Conservation (phyloP, 116 monocot species). For the Trichopus zeylanicus region DNA sequence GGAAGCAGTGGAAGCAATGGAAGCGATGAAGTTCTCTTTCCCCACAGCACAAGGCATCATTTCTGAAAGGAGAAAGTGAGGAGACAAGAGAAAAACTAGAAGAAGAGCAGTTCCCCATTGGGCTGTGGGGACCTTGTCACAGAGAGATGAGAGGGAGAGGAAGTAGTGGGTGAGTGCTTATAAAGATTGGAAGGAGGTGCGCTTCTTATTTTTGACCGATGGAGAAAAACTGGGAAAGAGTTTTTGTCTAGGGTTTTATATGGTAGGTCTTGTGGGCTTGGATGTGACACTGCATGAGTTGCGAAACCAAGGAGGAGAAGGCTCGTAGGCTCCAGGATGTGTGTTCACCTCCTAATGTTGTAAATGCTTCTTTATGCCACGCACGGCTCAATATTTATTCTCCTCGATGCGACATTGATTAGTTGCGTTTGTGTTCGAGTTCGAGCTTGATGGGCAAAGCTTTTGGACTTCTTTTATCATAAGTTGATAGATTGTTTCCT, state of each 20-base stretch:
- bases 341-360: background rate
- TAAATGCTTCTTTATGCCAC: background rate
- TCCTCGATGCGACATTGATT: no score
- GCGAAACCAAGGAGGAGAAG: background rate
- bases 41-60: background rate
- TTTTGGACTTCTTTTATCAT: no score
- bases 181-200: background rate
- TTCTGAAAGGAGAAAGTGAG: background rate
- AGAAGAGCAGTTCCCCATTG: constrained; percentile 1
- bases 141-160: background rate
- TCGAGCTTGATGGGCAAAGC: no score
- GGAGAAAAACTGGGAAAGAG: background rate
- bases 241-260: background rate
- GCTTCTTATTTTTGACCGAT: background rate
- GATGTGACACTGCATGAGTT: background rate
- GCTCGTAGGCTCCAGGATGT: background rate
- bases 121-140: background rate
- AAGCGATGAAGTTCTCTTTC: no score
- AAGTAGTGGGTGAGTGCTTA: background rate
- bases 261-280: background rate
- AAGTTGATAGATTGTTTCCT: no score
- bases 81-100: background rate
- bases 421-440: no score
- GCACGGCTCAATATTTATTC: background rate
- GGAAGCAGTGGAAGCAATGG: background rate